Evolutionary conservation across 1,284 basidiomycete species (phyloP).

Genomic region (Melanopsichium pennsylvanicum): DNA sequence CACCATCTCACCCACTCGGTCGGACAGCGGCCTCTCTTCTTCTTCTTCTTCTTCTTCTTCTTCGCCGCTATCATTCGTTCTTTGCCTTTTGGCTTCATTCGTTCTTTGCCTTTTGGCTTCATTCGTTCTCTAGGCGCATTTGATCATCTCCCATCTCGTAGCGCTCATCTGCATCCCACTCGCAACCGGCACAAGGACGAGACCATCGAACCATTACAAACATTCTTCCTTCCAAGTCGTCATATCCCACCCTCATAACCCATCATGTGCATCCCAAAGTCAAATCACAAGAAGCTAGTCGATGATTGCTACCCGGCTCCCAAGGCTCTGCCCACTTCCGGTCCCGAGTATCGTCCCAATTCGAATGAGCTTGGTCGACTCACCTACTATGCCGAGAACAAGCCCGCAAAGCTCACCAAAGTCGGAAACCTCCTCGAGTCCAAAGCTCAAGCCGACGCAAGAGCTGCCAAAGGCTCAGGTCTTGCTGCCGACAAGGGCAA

Average conservation of each 20-base stretch:
- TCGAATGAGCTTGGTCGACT: slow-evolving; percentile 86
- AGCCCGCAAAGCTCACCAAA: slow-evolving; percentile 86
- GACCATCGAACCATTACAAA: too few relatives aligned
- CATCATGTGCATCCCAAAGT: slow-evolving; percentile 70
- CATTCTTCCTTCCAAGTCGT: too few relatives aligned
- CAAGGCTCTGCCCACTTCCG: slow-evolving; percentile 78
- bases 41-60: background rate
- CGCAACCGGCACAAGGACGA: too few relatives aligned
- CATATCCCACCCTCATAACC: too few relatives aligned
- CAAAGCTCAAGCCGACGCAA: slow-evolving; percentile 75
- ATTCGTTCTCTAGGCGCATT: too few relatives aligned
- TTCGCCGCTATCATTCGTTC: too few relatives aligned
- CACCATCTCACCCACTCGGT: too few relatives aligned
- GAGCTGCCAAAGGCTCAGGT: slow-evolving; percentile 75
- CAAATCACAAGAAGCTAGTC: slow-evolving; percentile 85
- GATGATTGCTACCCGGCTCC: slow-evolving; percentile 87
- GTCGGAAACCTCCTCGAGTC: slow-evolving; percentile 84
- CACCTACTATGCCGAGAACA: slow-evolving; percentile 90
- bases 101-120: too few relatives aligned
- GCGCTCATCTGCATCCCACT: too few relatives aligned
- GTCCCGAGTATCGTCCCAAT: slow-evolving; percentile 74
- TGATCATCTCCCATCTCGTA: too few relatives aligned
- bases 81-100: too few relatives aligned
- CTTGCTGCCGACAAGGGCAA: slow-evolving; percentile 73
- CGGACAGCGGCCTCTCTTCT: background rate